These are phyloP conservation scores for Mimosa pudica DNA, from an alignment of 306 rosid genomes.

Conservation along the genomic window DNA sequence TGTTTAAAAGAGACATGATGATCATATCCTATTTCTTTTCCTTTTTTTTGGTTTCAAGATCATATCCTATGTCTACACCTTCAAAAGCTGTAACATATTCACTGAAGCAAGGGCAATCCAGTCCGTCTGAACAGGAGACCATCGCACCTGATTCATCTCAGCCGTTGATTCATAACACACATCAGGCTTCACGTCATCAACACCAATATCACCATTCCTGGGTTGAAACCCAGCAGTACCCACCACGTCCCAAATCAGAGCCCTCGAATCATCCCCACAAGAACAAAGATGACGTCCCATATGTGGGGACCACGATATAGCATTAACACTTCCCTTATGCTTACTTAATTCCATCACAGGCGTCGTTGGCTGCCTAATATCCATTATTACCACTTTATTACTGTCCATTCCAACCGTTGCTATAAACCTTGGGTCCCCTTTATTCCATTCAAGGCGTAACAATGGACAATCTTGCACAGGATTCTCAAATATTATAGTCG, in stretches of 20 bases:
- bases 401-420: constrained; percentile 65
- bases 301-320: constrained; percentile 60
- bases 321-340: constrained; percentile 63
- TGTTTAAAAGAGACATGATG: not conserved
- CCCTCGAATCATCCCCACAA: constrained; percentile 62
- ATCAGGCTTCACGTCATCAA: constrained; percentile 45
- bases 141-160: constrained; percentile 63
- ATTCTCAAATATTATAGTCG: constrained; percentile 67
- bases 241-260: constrained; percentile 69
- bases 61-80: constrained; percentile 36
- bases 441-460: constrained; percentile 72
- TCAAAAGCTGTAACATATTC: constrained; percentile 61
- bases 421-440: constrained; percentile 62
- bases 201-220: not conserved
- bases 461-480: constrained; percentile 46
- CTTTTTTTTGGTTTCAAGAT: too few species aligned
- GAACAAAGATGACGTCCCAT: constrained; percentile 60
- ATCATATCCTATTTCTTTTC: not conserved
- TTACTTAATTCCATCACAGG: constrained; percentile 56
- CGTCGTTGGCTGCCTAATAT: constrained; percentile 63
- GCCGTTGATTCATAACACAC: constrained; percentile 57
- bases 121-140: constrained; percentile 58
- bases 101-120: constrained; percentile 58
- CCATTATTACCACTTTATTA: constrained; percentile 57
- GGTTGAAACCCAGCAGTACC: constrained; percentile 21